Evolutionary conservation across 1,284 basidiomycete species (phyloP).

Genomic region (Ganoderma lucidum): DNA sequence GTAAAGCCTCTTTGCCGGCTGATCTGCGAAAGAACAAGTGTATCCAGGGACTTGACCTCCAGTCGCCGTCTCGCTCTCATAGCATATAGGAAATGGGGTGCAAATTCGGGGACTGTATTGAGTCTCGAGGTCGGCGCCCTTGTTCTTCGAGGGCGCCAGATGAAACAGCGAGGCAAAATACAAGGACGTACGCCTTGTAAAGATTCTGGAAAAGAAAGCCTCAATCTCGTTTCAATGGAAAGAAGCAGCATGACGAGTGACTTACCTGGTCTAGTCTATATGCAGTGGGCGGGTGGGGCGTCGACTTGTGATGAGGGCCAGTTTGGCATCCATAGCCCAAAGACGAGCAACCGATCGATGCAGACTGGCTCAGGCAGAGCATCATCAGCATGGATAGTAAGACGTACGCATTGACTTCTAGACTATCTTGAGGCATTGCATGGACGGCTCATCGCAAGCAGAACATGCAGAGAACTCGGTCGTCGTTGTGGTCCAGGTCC

Average conservation of each 20-base stretch:
- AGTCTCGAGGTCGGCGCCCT: neutral
- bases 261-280: neutral
- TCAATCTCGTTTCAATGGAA: neutral
- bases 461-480: neutral
- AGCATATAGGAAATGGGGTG: neutral
- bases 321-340: neutral
- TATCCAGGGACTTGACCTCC: neutral
- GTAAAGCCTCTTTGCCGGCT: neutral
- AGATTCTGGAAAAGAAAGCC: neutral
- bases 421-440: neutral
- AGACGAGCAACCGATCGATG: too few species aligned
- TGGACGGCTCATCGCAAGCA: too few species aligned
- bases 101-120: neutral
- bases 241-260: neutral
- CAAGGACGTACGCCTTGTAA: neutral
- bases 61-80: neutral
- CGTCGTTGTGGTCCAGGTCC: neutral
- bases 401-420: neutral
- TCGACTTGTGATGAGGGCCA: neutral
- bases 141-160: neutral
- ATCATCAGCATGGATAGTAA: neutral
- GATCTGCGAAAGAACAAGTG: neutral
- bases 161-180: neutral
- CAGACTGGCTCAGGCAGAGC: neutral
- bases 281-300: neutral